A percentile compares a stretch with the other conserved stretches of the same genome.
phyloP scores from a whole-genome alignment of 2,329 filamentous ascomycete species.

The Apiospora marii region DNA sequence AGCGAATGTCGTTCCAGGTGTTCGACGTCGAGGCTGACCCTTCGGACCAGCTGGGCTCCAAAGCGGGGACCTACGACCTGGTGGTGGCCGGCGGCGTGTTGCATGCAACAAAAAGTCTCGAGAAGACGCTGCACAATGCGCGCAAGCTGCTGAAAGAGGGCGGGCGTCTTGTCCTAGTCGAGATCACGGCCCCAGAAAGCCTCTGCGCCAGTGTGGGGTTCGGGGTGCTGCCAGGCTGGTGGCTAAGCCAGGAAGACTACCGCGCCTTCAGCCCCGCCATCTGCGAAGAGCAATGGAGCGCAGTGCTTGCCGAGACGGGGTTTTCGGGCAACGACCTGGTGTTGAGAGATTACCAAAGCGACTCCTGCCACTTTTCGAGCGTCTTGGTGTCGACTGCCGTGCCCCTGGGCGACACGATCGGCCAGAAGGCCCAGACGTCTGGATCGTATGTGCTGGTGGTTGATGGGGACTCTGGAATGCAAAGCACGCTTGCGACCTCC shows the following conservation, averaged over 20 bases:
- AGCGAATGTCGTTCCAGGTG: neutral
- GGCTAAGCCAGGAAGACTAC: slow-evolving; percentile 37
- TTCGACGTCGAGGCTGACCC: neutral
- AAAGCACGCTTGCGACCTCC: too few relatives aligned
- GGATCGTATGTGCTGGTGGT: too few relatives aligned
- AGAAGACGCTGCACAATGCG: neutral
- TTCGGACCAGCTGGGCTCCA: neutral
- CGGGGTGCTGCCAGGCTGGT: slow-evolving; percentile 35
- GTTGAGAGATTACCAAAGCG: neutral
- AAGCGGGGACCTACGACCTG: neutral
- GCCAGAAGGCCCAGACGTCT: too few relatives aligned
- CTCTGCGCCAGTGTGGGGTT: slow-evolving; percentile 30
- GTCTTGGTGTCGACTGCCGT: neutral
- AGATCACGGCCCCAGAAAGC: slow-evolving; percentile 21
- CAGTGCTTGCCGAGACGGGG: neutral
- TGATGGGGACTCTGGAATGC: too few relatives aligned
- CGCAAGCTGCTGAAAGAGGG: neutral
- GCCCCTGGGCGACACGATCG: too few relatives aligned
- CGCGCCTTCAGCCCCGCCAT: slow-evolving; percentile 23
- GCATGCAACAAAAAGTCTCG: neutral
- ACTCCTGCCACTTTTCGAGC: neutral
- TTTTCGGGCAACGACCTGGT: neutral
- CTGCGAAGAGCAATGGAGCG: slow-evolving; percentile 25
- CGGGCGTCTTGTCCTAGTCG: neutral
- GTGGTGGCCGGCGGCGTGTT: neutral